These are phyloP conservation scores for Metrosideros polymorpha DNA, from an alignment of 441 rosid species.

Conservation along the genomic window DNA sequence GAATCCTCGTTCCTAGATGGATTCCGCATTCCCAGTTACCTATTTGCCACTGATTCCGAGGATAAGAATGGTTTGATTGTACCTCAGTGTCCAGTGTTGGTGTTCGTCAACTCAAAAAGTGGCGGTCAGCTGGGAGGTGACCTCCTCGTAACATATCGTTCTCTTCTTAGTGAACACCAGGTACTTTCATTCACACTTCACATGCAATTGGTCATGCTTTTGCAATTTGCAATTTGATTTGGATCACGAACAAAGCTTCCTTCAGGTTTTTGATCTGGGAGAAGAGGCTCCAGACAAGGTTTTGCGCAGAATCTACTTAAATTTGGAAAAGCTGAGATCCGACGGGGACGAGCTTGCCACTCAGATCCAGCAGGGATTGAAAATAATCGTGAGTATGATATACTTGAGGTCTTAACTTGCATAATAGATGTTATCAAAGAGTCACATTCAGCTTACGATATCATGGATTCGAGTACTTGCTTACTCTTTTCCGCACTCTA, in stretches of 20 bases:
- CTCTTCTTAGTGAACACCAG: slow-evolving; percentile 52
- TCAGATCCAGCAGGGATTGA: slow-evolving; percentile 35
- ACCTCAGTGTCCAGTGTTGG: slow-evolving; percentile 64
- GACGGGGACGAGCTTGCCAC: slow-evolving; percentile 33
- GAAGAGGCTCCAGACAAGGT: slow-evolving; percentile 57
- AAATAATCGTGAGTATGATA: slow-evolving; percentile 48
- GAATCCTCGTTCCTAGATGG: slow-evolving; percentile 22
- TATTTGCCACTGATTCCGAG: slow-evolving; percentile 29
- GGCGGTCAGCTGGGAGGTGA: slow-evolving; percentile 92
- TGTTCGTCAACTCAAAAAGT: slow-evolving; percentile 79
- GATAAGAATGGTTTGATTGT: background rate
- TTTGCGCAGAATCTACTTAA: slow-evolving; percentile 50
- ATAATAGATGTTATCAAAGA: background rate
- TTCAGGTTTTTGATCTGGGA: slow-evolving; percentile 72
- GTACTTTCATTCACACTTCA: slow-evolving; percentile 2
- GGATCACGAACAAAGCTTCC: background rate
- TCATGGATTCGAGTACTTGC: background rate
- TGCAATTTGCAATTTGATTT: background rate
- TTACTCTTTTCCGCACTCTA: background rate
- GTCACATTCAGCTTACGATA: background rate
- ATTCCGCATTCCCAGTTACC: slow-evolving; percentile 48
- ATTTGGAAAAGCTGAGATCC: slow-evolving; percentile 47
- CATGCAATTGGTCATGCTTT: background rate
- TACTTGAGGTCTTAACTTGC: background rate
- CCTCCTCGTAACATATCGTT: slow-evolving; percentile 59